These are phyloP conservation scores for Chaetomium tenue DNA, from an alignment of 495 filamentous ascomycete genomes.

Conservation along the genomic window DNA sequence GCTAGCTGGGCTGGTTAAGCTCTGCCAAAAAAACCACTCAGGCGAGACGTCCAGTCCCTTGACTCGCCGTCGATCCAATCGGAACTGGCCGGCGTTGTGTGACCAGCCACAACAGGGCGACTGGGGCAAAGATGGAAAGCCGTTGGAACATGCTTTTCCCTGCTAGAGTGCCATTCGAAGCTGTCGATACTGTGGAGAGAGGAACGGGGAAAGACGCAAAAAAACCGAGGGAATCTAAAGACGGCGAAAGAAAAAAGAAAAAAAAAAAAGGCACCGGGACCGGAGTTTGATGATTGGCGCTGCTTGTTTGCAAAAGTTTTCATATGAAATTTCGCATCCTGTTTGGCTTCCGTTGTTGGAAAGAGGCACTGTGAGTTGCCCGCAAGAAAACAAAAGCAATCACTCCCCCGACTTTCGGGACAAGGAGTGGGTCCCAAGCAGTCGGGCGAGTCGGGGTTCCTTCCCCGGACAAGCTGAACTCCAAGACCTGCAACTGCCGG, in stretches of 20 bases:
- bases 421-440: neutral
- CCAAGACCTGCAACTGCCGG: conserved; percentile 4
- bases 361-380: too few species aligned
- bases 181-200: neutral
- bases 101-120: conserved; percentile 4
- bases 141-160: neutral
- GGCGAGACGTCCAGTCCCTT: too few species aligned
- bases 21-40: neutral
- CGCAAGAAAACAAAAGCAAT: neutral
- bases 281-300: neutral
- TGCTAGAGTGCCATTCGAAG: neutral
- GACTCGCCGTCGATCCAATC: neutral
- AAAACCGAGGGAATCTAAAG: neutral
- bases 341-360: neutral
- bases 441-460: neutral
- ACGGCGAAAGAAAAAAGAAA: too few species aligned
- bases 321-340: neutral
- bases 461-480: neutral
- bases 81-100: neutral
- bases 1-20: too few species aligned
- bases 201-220: neutral
- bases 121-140: neutral
- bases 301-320: neutral
- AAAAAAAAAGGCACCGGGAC: neutral
- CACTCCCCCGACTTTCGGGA: neutral